phyloP scores from a whole-genome alignment of 768 basidiomycete species.

The Pulveroboletus sp. region DNA sequence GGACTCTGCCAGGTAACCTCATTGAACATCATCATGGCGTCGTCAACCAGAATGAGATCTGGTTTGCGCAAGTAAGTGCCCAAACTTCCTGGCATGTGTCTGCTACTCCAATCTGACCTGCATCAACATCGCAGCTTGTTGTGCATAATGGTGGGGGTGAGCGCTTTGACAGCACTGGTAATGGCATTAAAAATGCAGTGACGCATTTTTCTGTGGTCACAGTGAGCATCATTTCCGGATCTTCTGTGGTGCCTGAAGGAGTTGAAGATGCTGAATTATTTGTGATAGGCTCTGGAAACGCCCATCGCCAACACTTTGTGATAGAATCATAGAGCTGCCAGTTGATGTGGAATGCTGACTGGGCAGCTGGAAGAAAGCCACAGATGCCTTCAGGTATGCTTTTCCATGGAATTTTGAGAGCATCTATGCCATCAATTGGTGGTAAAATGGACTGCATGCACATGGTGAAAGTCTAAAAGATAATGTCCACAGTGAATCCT shows the following conservation, averaged over 20 bases:
- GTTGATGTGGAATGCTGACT: not conserved
- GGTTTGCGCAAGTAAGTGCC: not conserved
- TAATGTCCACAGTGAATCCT: not conserved
- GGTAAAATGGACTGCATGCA: not conserved
- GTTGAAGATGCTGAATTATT: too few relatives aligned
- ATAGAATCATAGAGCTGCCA: not conserved
- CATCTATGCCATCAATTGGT: not conserved
- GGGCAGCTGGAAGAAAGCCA: not conserved
- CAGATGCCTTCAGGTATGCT: not conserved
- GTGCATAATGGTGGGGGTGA: not conserved
- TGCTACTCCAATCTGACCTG: not conserved
- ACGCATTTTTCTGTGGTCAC: not conserved
- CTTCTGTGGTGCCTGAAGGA: too few relatives aligned
- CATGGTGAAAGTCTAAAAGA: not conserved
- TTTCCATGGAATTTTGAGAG: not conserved
- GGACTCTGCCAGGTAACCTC: not conserved
- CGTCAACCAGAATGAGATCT: not conserved
- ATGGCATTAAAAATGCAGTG: not conserved
- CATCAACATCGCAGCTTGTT: not conserved
- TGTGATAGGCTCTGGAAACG: not conserved
- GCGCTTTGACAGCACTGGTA: not conserved
- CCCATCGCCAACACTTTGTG: not conserved
- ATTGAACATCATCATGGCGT: not conserved
- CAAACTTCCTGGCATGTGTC: not conserved
- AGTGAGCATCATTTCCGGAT: too few relatives aligned